A percentile compares a stretch with the other conserved stretches of the same genome.
phyloP scores from a whole-genome alignment of 2,329 filamentous ascomycete genomes.

The Paecilomyces dactylethromorphus region DNA sequence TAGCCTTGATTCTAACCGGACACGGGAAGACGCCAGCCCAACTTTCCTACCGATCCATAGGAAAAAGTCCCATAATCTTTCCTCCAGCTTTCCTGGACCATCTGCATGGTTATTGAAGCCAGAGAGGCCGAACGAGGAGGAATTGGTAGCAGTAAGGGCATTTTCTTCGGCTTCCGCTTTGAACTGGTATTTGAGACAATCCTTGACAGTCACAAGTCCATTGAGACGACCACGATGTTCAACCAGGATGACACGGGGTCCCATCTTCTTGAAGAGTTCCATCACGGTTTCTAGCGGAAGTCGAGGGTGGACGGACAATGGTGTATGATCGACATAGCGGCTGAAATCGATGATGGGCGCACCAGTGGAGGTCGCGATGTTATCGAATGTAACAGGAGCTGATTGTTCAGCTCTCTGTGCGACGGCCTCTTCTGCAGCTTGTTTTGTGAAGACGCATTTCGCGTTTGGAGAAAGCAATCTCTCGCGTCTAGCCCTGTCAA shows the following conservation, averaged over 20 bases:
- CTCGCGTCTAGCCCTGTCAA: conserved; percentile 70
- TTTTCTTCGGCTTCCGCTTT: conserved; percentile 85
- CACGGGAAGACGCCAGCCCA: conserved; percentile 12
- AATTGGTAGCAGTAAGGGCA: conserved; percentile 27
- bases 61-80: conserved; percentile 31
- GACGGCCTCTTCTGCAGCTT: conserved; percentile 37
- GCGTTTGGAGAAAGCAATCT: conserved; percentile 59
- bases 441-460: conserved; percentile 64
- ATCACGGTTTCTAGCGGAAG: conserved; percentile 93
- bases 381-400: conserved; percentile 53
- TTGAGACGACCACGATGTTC: conserved; percentile 79
- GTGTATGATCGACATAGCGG: conserved; percentile 81
- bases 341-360: conserved; percentile 68
- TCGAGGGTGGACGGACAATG: conserved; percentile 82
- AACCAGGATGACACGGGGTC: conserved; percentile 84
- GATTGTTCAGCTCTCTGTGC: conserved; percentile 21
- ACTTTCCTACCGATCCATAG: conserved; percentile 22
- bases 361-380: conserved; percentile 49
- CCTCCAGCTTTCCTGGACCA: conserved; percentile 20
- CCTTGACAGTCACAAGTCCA: conserved; percentile 90
- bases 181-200: conserved; percentile 96
- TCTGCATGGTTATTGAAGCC: conserved; percentile 6
- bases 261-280: conserved; percentile 98
- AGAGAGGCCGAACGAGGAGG: conserved; percentile 11
- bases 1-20: conserved; percentile 28